Percentiles rank a stretch among this genome's conserved stretches.
Evolutionary conservation across 257 asterid genomes (phyloP).

Genomic region (Solanum chiquidenum): DNA sequence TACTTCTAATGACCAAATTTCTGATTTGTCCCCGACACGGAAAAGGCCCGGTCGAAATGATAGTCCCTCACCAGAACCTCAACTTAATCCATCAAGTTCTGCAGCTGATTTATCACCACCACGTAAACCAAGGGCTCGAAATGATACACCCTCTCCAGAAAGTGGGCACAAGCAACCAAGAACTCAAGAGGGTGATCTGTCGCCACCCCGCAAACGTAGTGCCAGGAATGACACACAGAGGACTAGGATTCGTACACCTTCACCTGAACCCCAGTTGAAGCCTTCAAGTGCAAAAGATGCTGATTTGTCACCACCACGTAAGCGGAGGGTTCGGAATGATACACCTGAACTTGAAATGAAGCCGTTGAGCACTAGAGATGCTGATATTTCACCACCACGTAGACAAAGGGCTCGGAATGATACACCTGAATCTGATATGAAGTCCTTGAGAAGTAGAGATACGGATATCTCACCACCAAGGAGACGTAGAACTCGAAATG

Average conservation of each 20-base stretch:
- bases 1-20: conserved; percentile 5
- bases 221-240: not conserved
- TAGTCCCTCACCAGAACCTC: conserved; percentile 15
- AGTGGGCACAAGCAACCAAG: not conserved
- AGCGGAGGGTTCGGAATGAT: conserved; percentile 25
- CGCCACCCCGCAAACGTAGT: conserved; percentile 49
- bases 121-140: not conserved
- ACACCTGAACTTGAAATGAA: conserved; percentile 34
- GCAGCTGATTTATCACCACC: conserved; percentile 4
- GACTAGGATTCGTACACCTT: not conserved
- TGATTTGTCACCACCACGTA: conserved; percentile 12
- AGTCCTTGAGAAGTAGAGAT: not conserved
- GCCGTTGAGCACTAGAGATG: not conserved
- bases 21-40: conserved; percentile 17
- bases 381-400: conserved; percentile 12
- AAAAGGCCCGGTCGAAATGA: conserved; percentile 4
- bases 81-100: not conserved
- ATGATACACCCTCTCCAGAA: conserved; percentile 1
- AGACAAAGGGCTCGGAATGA: conserved; percentile 28
- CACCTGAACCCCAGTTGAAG: not conserved
- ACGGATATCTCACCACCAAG: conserved; percentile 11
- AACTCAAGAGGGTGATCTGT: conserved; percentile 18
- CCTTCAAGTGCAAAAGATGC: not conserved
- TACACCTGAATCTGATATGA: conserved; percentile 36
- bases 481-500: conserved; percentile 30